phyloP scores from a whole-genome alignment of 2,329 filamentous ascomycete genomes.

The Aspergillus pseudoglaucus region DNA sequence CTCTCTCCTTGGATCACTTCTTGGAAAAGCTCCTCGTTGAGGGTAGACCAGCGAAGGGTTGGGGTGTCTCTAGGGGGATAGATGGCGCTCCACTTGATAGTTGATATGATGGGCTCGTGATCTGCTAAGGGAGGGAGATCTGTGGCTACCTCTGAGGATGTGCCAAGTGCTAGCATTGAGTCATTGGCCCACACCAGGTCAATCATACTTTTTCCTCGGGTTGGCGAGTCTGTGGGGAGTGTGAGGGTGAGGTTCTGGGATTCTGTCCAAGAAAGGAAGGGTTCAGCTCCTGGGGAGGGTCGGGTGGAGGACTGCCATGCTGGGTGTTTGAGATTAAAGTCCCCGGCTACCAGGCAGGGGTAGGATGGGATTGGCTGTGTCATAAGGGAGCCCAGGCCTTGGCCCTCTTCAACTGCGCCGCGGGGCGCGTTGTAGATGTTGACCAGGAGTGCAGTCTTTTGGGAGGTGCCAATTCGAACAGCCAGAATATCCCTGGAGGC shows the following conservation, averaged over 20 bases:
- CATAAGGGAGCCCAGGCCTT: neutral
- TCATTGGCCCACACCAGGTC: too few relatives aligned
- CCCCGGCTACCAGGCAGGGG: neutral
- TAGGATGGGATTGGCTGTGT: neutral
- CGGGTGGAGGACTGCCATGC: neutral
- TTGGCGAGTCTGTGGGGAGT: neutral
- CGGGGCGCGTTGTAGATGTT: neutral
- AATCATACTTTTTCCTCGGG: too few relatives aligned
- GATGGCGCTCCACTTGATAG: too few relatives aligned
- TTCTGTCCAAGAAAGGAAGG: neutral
- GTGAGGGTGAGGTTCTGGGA: neutral
- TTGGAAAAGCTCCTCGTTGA: too few relatives aligned
- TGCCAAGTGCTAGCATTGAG: too few relatives aligned
- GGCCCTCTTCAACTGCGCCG: neutral
- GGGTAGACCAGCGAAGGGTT: too few relatives aligned
- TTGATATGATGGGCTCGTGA: too few relatives aligned
- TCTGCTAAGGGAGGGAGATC: too few relatives aligned
- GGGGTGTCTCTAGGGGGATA: too few relatives aligned
- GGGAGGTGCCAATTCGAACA: neutral
- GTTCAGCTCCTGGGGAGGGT: neutral
- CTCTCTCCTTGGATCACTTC: too few relatives aligned
- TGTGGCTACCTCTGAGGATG: too few relatives aligned
- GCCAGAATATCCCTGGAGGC: neutral
- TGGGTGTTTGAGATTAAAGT: neutral
- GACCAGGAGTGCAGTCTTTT: neutral